These are phyloP conservation scores for Magnaporthiopsis rhizophila DNA, from an alignment of 2,329 filamentous ascomycete species.

Conservation along the genomic window DNA sequence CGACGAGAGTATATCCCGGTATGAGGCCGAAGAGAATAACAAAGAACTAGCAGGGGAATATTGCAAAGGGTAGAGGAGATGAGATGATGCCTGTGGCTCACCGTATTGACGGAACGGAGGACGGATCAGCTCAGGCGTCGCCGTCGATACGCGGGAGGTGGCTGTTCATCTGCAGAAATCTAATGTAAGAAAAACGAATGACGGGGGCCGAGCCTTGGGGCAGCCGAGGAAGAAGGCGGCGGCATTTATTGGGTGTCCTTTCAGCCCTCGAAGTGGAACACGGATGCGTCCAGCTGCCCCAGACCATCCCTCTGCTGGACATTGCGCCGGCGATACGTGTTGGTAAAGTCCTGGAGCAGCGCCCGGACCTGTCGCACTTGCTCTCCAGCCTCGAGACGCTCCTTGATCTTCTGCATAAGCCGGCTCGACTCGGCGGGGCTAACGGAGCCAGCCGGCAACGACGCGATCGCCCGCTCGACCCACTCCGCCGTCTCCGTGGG, in stretches of 20 bases:
- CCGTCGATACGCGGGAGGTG: neutral
- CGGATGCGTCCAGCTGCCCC: conserved; percentile 63
- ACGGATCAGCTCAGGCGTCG: neutral
- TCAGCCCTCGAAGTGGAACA: neutral
- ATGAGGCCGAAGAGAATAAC: neutral
- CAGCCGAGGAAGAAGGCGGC: too few relatives aligned
- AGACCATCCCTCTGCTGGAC: conserved; percentile 91
- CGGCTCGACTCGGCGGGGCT: conserved; percentile 72
- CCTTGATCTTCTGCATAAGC: conserved; percentile 71
- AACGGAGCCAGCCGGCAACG: conserved; percentile 77
- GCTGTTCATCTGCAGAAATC: too few relatives aligned
- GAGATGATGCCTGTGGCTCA: neutral
- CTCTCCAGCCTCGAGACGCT: conserved; percentile 58
- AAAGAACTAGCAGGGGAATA: neutral
- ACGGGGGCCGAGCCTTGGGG: too few relatives aligned
- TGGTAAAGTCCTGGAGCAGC: conserved; percentile 92
- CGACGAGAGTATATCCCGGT: neutral
- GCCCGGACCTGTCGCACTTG: conserved; percentile 69
- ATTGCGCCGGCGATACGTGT: conserved; percentile 85
- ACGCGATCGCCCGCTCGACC: conserved; percentile 74
- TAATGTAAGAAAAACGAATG: too few relatives aligned
- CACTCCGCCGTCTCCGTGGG: conserved; percentile 72
- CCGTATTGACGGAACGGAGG: neutral
- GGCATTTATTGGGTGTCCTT: neutral
- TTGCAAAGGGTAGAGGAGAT: too few relatives aligned